These are phyloP conservation scores for Dothistroma septosporum DNA, from an alignment of 2,329 filamentous ascomycete species.

Conservation along the genomic window DNA sequence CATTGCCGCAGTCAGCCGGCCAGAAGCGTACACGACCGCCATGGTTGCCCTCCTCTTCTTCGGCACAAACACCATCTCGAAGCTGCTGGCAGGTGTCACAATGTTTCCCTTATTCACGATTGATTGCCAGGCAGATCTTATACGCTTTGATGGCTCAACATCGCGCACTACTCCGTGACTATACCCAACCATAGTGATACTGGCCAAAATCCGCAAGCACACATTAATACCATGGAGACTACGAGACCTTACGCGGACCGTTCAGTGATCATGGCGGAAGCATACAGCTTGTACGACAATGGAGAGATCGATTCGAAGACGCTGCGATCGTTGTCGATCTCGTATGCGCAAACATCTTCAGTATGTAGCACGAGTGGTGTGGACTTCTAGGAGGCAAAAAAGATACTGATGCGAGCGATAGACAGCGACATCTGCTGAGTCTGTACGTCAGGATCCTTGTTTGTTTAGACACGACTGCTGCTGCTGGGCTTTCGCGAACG, in stretches of 20 bases:
- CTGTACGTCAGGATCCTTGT: too few species aligned
- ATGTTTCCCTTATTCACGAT: not conserved
- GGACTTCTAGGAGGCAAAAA: too few species aligned
- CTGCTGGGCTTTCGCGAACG: too few species aligned
- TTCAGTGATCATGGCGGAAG: not conserved
- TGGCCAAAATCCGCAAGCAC: not conserved
- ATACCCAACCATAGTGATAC: not conserved
- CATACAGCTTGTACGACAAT: slow-evolving; percentile 1
- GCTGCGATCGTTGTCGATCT: not conserved
- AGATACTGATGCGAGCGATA: too few species aligned
- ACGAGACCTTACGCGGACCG: not conserved
- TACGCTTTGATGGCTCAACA: not conserved
- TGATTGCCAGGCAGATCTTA: not conserved
- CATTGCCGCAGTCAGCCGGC: not conserved
- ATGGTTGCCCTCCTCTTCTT: not conserved
- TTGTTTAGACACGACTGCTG: too few species aligned
- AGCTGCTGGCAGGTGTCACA: not conserved
- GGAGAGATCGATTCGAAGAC: slow-evolving; percentile 1
- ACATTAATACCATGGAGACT: not conserved
- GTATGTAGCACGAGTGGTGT: not conserved
- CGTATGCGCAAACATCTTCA: not conserved
- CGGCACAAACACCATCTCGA: not conserved
- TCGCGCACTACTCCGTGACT: not conserved
- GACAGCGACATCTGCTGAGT: too few species aligned
- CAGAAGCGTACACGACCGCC: not conserved